A percentile compares a stretch with the other conserved stretches of the same genome.
Conservation (phyloP, 192 early-diverging fungal species). For the Mortierella hygrophila region DNA sequence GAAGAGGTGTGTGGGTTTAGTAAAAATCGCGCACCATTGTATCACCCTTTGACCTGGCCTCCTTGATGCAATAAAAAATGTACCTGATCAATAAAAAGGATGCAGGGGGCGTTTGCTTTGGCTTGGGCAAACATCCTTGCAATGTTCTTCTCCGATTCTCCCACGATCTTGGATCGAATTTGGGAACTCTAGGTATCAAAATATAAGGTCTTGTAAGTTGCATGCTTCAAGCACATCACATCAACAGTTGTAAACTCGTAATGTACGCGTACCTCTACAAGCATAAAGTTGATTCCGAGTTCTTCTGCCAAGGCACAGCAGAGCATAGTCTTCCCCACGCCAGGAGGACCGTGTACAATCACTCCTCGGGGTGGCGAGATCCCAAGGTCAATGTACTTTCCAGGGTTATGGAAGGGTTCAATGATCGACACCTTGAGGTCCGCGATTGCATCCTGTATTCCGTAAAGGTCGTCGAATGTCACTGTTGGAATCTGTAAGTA, state of each 20-base stretch:
- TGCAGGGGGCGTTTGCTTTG: constrained; percentile 85
- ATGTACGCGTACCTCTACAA: constrained; percentile 74
- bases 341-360: constrained; percentile 89
- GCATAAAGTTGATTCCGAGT: constrained; percentile 85
- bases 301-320: constrained; percentile 86
- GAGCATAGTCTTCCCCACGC: constrained; percentile 92
- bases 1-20: neutral
- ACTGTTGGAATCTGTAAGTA: constrained; percentile 68
- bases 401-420: constrained; percentile 66
- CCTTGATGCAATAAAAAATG: too few relatives aligned
- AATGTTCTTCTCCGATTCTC: constrained; percentile 91
- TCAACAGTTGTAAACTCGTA: too few relatives aligned
- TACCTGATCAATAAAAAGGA: constrained; percentile 94
- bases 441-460: constrained; percentile 75
- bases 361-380: constrained; percentile 84
- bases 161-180: constrained; percentile 92
- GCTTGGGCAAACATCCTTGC: constrained; percentile 87
- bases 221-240: neutral
- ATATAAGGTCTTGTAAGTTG: neutral
- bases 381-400: constrained; percentile 67
- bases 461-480: constrained; percentile 80
- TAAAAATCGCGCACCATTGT: neutral
- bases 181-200: constrained; percentile 70
- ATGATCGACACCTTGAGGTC: constrained; percentile 72
- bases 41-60: neutral